Evolutionary conservation across 2,329 filamentous ascomycete species (phyloP).

Genomic region (Epichloe uncinata): DNA sequence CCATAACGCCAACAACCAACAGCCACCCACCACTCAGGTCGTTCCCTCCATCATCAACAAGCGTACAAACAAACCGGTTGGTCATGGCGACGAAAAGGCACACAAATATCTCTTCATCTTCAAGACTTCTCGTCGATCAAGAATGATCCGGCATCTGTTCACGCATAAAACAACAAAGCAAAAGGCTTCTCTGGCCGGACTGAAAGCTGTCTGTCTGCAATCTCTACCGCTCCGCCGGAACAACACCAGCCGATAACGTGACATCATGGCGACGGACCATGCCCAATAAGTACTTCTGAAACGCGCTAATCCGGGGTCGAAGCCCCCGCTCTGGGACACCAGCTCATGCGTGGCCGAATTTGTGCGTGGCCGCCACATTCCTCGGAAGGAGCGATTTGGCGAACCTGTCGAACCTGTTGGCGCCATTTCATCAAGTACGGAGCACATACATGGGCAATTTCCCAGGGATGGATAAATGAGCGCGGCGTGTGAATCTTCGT

Average conservation of each 20-base stretch:
- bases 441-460: too few species aligned
- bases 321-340: constrained; percentile 4
- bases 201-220: background rate
- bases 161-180: background rate
- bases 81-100: too few species aligned
- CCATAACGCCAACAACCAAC: background rate
- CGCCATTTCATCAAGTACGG: too few species aligned
- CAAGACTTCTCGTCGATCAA: too few species aligned
- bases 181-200: background rate
- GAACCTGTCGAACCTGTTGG: too few species aligned
- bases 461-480: too few species aligned
- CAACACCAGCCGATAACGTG: background rate
- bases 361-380: background rate
- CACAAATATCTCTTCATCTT: too few species aligned
- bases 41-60: too few species aligned
- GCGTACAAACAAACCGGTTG: too few species aligned
- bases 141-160: too few species aligned
- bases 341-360: background rate
- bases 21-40: background rate
- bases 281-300: constrained; percentile 9
- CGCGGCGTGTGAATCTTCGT: too few species aligned
- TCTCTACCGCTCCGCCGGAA: background rate
- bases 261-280: constrained; percentile 1
- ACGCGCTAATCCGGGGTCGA: constrained; percentile 9
- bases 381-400: background rate